A percentile compares a stretch with the other conserved stretches of the same genome.
Evolutionary conservation across 1,139 yeast species (phyloP).

Genomic region (Lodderomyces parapsilosis): DNA sequence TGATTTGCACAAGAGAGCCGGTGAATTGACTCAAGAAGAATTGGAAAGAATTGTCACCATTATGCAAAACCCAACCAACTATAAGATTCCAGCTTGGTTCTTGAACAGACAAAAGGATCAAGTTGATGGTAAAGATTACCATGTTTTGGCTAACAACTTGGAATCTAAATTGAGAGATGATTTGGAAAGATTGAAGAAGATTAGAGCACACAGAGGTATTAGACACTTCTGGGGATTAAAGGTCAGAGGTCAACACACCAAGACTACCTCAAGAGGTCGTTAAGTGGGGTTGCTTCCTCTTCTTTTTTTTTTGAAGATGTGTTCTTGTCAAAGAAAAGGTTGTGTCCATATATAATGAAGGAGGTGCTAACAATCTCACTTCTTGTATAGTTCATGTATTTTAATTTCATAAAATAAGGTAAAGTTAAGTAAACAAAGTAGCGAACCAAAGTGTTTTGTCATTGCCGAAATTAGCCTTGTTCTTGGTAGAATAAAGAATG

Average conservation of each 20-base stretch:
- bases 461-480: no score
- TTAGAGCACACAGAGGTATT: conserved; percentile 99
- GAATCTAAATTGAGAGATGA: conserved; percentile 99
- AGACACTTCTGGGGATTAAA: conserved; percentile 99
- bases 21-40: conserved; percentile 99
- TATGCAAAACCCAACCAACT: conserved; percentile 99
- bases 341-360: conserved; percentile 1
- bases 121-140: conserved; percentile 98
- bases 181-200: conserved; percentile 99
- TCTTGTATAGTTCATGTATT: conserved; percentile 5
- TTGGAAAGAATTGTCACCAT: conserved; percentile 99
- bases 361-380: not conserved
- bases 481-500: no score
- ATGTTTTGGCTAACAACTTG: conserved; percentile 97
- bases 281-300: conserved; percentile 19
- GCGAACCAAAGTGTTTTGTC: not conserved
- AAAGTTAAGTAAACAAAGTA: not conserved
- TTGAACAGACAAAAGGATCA: conserved; percentile 99
- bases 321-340: not conserved
- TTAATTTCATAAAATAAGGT: conserved; percentile 3
- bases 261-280: conserved; percentile 97
- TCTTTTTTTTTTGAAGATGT: not conserved
- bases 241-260: conserved; percentile 99
- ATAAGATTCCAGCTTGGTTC: conserved; percentile 99
- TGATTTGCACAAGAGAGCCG: conserved; percentile 98